Base-by-base conservation (phyloP, 2,329 filamentous ascomycete species). In the Cryphonectria parasitica region DNA sequence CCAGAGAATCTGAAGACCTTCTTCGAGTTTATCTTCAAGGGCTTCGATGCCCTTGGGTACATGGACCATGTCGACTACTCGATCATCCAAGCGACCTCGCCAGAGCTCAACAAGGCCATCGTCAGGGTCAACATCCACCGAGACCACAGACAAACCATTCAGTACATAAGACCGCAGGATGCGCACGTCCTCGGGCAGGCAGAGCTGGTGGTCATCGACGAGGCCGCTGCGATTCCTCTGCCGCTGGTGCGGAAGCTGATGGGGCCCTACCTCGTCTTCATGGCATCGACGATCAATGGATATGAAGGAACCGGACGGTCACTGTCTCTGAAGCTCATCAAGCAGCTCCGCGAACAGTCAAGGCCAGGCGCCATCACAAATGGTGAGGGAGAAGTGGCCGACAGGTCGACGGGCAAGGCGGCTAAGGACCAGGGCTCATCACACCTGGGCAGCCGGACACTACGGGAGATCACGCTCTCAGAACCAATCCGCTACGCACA, bases 281-380 rank as follows among this genome's bases (percentile, higher is more conserved):
- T 99, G 96, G 94, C 97, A 0, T 99, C 96, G 0, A 99, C 96
- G 1, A 98, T 99, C 83, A 98, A 98, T 78, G 96, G 96, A 71
- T 99, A 99, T 79, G 96, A 99, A 83, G 96, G 96, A 69, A 99
- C 96, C 8, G 96, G 96, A 56, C 90, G 96, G 70, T 98, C 96
- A 0, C 86, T 99, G 7, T 98, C 96, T 0, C 84, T 99, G 68
- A 99, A 99, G 83, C 87, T 99, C 74, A 98, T 99, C 74, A 97
- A 98, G 80, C 95, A 99, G 81, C 88, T 99, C 34, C 91, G 96
- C 71, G 95, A 99, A 77, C 95, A 99, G 79, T 97, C 95, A 45
- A 87, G 92, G 76, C 89, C 89, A 54, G 87, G 86, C 25, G 81
- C 84, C 8, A 88, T 88, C 68, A 75, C 82, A 0, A 84, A 83